Base-by-base conservation (phyloP, 768 basidiomycete species). In the Boletus tomentosulus region DNA sequence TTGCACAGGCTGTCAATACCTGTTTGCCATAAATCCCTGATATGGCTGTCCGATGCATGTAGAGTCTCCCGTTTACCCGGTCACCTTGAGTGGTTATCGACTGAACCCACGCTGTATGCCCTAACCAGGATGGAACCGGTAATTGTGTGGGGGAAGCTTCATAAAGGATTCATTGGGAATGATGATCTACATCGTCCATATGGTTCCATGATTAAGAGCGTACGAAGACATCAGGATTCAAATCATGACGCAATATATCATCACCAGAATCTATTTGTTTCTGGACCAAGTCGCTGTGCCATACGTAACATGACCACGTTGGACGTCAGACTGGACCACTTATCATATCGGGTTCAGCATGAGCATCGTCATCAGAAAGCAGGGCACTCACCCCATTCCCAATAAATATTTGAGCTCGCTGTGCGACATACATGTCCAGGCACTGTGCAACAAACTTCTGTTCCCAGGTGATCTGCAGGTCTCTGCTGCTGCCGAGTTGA, bases 401-500 rank as follows among this genome's bases (percentile, higher is more conserved):
- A 34, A 83, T 66, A 52, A 83, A 76, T 19, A 76, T 71, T 53
- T 79, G 74, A 11, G 80, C 78, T 45, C 70, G 66, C 51, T 73
- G 66, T 22, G 74, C 78, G 33, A 82, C 68, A 46, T 72, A 71
- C 78, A 83, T 82, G 58, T 82, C 81, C 50, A 81, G 51, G 41
- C 72, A 74, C 58, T 79, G 76, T 8, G 69, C 67, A 38, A 78
- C 71, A 48, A 71, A 75, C 51, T 66, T 66, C 59, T 83, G 71
- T 57, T 79, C 75, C 63, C 63, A 64, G 6, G 67, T 74, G 6
- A 80, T 33, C n/a, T 58, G 49, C 50, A 83, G 51, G 47, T 82
- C 80, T 33, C 71, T 62, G 49, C 73, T 77, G 46, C 73, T 79
- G 48, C 63, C 55, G n/a, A 81, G 61, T 10, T 58, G 62, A 34